Evolutionary conservation across 1,284 basidiomycete genomes (phyloP).

Genomic region (Psilocybe mexicana): DNA sequence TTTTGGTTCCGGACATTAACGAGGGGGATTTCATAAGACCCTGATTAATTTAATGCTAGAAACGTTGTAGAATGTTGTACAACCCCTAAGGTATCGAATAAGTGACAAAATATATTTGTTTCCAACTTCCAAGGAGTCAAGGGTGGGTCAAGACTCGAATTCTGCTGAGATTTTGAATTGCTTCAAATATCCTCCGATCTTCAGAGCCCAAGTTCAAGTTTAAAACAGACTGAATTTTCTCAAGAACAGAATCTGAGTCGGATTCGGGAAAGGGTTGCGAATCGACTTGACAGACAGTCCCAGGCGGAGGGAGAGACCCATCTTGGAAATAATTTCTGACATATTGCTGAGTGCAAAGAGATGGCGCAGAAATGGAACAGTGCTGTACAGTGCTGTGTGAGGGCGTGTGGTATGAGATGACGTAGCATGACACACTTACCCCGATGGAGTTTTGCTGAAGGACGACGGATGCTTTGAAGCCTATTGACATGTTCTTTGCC

Average conservation of each 20-base stretch:
- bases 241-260: background rate
- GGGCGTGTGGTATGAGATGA: background rate
- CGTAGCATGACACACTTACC: constrained; percentile 27
- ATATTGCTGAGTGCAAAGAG: constrained; percentile 42
- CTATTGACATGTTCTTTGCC: constrained; percentile 38
- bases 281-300: constrained; percentile 36
- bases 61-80: no score
- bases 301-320: constrained; percentile 41
- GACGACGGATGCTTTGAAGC: constrained; percentile 38
- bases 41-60: no score
- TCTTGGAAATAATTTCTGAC: constrained; percentile 42
- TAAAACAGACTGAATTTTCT: background rate
- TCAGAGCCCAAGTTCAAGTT: background rate
- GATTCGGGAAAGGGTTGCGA: constrained; percentile 5
- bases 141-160: background rate
- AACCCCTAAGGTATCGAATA: no score
- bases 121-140: background rate
- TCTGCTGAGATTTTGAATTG: background rate
- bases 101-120: no score
- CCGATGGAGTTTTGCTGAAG: constrained; percentile 45
- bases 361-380: constrained; percentile 41
- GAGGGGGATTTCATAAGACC: no score
- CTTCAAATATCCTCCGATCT: background rate
- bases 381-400: constrained; percentile 31
- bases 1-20: no score